A percentile compares a stretch with the other conserved stretches of the same genome.
Conservation (phyloP, 352 stramenopile genomes). For the Phytophthora hybrid region DNA sequence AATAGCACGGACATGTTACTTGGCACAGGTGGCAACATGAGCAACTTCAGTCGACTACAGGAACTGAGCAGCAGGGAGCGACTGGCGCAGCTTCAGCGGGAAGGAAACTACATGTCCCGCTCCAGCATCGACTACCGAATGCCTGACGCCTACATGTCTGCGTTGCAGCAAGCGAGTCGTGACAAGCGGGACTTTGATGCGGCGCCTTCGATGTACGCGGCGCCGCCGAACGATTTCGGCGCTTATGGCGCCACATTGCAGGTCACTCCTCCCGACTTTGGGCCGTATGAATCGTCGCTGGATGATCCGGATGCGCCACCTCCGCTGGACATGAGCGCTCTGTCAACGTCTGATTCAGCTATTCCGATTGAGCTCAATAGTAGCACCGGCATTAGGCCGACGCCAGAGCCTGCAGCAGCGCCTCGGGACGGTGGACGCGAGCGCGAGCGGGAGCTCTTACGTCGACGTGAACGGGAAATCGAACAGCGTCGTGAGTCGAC, state of each 20-base stretch:
- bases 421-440: slow-evolving; percentile 22
- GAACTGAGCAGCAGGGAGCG: slow-evolving; percentile 45
- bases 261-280: slow-evolving; percentile 36
- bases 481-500: slow-evolving; percentile 46
- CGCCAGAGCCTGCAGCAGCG: slow-evolving; percentile 12
- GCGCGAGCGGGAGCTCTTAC: slow-evolving; percentile 19
- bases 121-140: slow-evolving; percentile 38
- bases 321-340: slow-evolving; percentile 46
- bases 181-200: slow-evolving; percentile 43
- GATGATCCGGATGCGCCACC: slow-evolving; percentile 22
- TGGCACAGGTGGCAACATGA: slow-evolving; percentile 27
- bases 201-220: slow-evolving; percentile 35
- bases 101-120: slow-evolving; percentile 34
- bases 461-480: slow-evolving; percentile 32
- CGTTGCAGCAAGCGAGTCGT: slow-evolving; percentile 40
- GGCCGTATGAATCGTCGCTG: slow-evolving; percentile 32
- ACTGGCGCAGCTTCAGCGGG: slow-evolving; percentile 36
- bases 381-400: slow-evolving; percentile 6
- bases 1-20: slow-evolving; percentile 40
- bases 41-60: slow-evolving; percentile 46
- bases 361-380: slow-evolving; percentile 35
- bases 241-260: slow-evolving; percentile 28
- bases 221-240: slow-evolving; percentile 37
- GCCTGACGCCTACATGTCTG: slow-evolving; percentile 47
- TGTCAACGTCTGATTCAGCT: slow-evolving; percentile 32